These are phyloP conservation scores for Fusarium sp. DNA, from an alignment of 2,329 filamentous ascomycete species.

Conservation along the genomic window DNA sequence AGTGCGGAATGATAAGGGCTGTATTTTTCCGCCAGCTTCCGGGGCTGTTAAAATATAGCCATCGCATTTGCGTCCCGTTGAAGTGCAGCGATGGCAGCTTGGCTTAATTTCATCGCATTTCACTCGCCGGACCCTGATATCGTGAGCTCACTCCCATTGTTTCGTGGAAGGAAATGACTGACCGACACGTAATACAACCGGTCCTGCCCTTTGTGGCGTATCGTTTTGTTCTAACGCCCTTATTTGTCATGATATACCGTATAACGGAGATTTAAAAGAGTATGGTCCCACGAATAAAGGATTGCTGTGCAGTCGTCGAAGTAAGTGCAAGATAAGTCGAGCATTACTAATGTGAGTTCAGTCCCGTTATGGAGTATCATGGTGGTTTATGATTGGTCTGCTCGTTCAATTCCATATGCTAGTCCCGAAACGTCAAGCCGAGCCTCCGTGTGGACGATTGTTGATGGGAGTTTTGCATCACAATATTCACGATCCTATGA, in stretches of 20 bases:
- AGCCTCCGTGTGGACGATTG: rapidly evolving
- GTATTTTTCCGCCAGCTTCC: rapidly evolving
- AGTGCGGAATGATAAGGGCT: rapidly evolving
- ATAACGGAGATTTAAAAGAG: rapidly evolving
- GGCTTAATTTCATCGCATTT: background rate
- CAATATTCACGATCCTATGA: background rate
- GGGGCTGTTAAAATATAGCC: background rate
- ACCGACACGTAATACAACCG: background rate
- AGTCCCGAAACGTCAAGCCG: background rate
- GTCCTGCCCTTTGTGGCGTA: background rate
- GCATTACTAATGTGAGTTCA: background rate
- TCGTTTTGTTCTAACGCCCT: background rate
- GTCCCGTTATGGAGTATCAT: rapidly evolving
- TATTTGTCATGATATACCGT: background rate
- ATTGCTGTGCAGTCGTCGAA: background rate
- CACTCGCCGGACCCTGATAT: background rate
- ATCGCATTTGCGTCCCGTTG: background rate
- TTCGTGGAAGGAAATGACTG: background rate
- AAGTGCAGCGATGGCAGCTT: background rate
- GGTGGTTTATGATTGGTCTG: rapidly evolving
- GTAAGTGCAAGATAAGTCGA: background rate
- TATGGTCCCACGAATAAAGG: rapidly evolving
- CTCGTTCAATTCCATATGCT: background rate
- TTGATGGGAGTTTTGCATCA: rapidly evolving
- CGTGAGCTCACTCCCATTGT: background rate